phyloP scores from a whole-genome alignment of 23 red algal species.

The Gracilariopsis chorda region DNA sequence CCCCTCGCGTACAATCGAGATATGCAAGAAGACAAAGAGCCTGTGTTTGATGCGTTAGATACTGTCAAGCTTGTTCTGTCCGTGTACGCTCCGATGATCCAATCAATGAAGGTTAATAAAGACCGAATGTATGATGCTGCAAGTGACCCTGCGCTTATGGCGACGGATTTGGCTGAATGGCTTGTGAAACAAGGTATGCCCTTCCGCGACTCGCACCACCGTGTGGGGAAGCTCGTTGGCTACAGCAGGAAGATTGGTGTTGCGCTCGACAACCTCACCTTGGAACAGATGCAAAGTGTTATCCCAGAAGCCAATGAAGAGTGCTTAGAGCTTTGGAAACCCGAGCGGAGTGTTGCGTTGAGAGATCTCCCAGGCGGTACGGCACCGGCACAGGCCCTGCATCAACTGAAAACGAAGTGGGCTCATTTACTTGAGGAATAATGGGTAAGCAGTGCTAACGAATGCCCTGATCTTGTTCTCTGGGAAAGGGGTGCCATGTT shows the following conservation, averaged over 20 bases:
- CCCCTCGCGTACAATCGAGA: slow-evolving; percentile 99
- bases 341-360: slow-evolving; percentile 68
- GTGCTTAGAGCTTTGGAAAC: slow-evolving; percentile 89
- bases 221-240: slow-evolving; percentile 86
- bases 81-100: slow-evolving; percentile 86
- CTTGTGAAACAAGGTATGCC: slow-evolving; percentile 91
- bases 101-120: slow-evolving; percentile 74
- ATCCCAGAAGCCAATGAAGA: slow-evolving; percentile 94
- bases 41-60: slow-evolving; percentile 92
- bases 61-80: slow-evolving; percentile 80
- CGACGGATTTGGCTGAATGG: slow-evolving; percentile 99
- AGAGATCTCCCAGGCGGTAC: slow-evolving; percentile 85
- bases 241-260: slow-evolving; percentile 59
- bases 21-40: slow-evolving; percentile 99
- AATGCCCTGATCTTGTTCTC: no score
- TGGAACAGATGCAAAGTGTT: slow-evolving; percentile 73
- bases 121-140: slow-evolving; percentile 87
- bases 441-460: background rate
- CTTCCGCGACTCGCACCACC: slow-evolving; percentile 95
- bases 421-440: slow-evolving; percentile 35
- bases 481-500: no score
- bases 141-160: slow-evolving; percentile 93
- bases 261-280: slow-evolving; percentile 66
- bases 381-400: slow-evolving; percentile 76
- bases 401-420: slow-evolving; percentile 72